These are phyloP conservation scores for Baudoinia panamericana DNA, from an alignment of 495 filamentous ascomycete species.

Conservation along the genomic window DNA sequence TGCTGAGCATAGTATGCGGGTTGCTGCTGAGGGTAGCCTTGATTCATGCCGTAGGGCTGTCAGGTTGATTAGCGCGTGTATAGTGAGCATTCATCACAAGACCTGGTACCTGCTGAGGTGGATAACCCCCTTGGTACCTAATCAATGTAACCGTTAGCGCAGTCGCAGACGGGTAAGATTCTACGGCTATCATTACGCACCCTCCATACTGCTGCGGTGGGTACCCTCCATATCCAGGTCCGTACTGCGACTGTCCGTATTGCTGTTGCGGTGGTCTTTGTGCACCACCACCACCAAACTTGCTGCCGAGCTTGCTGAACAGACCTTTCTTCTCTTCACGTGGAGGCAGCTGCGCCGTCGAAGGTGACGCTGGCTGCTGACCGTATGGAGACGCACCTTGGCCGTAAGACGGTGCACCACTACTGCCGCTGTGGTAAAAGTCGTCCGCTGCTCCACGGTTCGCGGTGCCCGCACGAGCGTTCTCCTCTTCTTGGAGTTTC, in stretches of 20 bases:
- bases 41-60: constrained; percentile 3
- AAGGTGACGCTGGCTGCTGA: constrained; percentile 1
- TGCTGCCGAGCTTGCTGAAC: constrained; percentile 41
- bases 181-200: background rate
- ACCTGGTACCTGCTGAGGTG: constrained; percentile 9
- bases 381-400: constrained; percentile 24
- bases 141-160: no score
- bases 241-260: constrained; percentile 11
- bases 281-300: constrained; percentile 13
- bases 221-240: constrained; percentile 12
- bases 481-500: constrained; percentile 69
- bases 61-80: no score
- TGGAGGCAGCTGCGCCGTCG: constrained; percentile 20
- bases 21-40: constrained; percentile 24
- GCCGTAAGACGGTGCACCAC: constrained; percentile 6
- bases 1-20: constrained; percentile 22
- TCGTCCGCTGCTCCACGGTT: constrained; percentile 30
- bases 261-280: constrained; percentile 13
- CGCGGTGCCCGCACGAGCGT: constrained; percentile 41
- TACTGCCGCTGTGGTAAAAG: constrained; percentile 34
- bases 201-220: constrained; percentile 30
- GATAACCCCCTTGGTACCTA: background rate
- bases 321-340: constrained; percentile 37
- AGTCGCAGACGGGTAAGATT: no score
- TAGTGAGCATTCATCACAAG: background rate